These are phyloP conservation scores for Lachancea nothofagi DNA, from an alignment of 805 yeast genomes.

Conservation along the genomic window DNA sequence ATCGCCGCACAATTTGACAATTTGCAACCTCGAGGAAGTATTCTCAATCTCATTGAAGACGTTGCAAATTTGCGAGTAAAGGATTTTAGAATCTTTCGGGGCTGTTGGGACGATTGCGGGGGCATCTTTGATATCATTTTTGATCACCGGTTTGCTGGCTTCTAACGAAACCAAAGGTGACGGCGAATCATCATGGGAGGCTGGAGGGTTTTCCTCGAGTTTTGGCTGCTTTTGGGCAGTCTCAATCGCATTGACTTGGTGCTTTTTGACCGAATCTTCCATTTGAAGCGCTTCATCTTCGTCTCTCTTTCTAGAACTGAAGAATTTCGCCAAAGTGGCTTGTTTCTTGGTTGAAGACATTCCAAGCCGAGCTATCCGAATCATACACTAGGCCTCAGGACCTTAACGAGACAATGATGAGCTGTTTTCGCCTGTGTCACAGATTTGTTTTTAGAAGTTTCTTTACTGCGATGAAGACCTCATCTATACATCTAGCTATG, in stretches of 20 bases:
- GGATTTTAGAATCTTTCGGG: slow-evolving; percentile 15
- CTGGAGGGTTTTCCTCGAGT: neutral
- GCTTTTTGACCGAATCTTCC: slow-evolving; percentile 2
- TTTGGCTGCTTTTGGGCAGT: neutral
- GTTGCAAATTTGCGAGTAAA: slow-evolving; percentile 41
- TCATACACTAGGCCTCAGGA: slow-evolving; percentile 6
- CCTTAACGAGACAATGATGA: too few relatives aligned
- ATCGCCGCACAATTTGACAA: slow-evolving; percentile 66
- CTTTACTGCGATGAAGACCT: too few relatives aligned
- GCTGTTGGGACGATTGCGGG: slow-evolving; percentile 7
- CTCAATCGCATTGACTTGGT: neutral
- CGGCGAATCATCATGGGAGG: neutral
- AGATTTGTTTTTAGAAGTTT: too few relatives aligned
- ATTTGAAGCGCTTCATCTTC: neutral
- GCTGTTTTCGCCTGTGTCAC: too few relatives aligned
- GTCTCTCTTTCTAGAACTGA: slow-evolving; percentile 22
- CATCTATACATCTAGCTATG: too few relatives aligned
- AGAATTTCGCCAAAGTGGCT: slow-evolving; percentile 31
- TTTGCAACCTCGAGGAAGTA: slow-evolving; percentile 79
- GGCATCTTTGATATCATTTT: neutral
- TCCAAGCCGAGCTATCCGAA: slow-evolving; percentile 1
- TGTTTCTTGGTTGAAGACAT: slow-evolving; percentile 19
- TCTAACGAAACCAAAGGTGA: neutral
- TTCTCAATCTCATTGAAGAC: slow-evolving; percentile 74
- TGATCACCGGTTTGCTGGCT: slow-evolving; percentile 4